Base-by-base conservation (phyloP, 1,284 basidiomycete species). In the Jaminaea rosea region DNA sequence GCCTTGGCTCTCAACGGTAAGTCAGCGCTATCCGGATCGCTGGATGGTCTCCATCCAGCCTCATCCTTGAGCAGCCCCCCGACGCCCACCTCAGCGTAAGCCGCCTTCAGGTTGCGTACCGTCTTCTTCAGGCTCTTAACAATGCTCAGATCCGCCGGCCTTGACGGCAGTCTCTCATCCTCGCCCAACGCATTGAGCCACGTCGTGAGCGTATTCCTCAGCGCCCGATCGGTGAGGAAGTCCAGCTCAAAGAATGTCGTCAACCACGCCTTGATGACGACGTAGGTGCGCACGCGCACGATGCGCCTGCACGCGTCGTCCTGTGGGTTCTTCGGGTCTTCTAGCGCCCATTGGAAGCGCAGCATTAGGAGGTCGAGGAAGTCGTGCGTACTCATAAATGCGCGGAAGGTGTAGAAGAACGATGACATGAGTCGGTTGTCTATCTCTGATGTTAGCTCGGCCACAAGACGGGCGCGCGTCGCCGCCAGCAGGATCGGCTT, bases 361-460 rank as follows among this genome's bases (percentile, higher is more conserved):
- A 60, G 48, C n/a, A 51, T 63, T 45, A 70, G 62, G 23, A 68
- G 50, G 28, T 55, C 46, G 21, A 70, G 60, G 27, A 70, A 55
- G 3, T 63, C 52, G 34, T 44, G 28, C 0, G 65, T 53, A 8
- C 54, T 51, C 51, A 65, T 58, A 49, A 56, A 69, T 13, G 49
- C 55, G 48, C 67, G 63, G 42, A 57, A 70, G 7, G 67, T 70
- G 55, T 57, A 63, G 52, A 70, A 69, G 48, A 70, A 70, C 52
- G 68, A 64, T 10, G 55, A 61, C 34, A 63, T 47, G 11, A 70
- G 52, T 10, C 53, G 51, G 19, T 60, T 50, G 49, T 69, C 67
- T 48, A 69, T 67, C 46, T 60, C 65, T 10, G 64, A 62, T 3
- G 67, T 70, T 10, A 70, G 54, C 54, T 68, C 65, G 5, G 66